Percentiles rank a stretch among this genome's conserved stretches.
Conservation (phyloP, 169 alveolate genomes). For the Eimeria praecox region DNA sequence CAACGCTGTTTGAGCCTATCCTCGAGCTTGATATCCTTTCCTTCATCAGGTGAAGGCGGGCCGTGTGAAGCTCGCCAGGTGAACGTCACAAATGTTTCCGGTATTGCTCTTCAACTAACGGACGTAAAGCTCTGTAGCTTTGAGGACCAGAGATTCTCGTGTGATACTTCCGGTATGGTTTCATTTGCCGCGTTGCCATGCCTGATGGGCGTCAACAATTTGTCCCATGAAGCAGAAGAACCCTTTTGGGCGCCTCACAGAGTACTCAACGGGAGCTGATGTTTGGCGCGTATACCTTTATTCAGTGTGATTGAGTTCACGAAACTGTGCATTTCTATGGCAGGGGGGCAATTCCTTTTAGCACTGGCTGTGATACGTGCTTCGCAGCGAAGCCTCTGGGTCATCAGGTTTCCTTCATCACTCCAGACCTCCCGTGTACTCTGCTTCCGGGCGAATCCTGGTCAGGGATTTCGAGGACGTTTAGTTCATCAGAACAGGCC, state of each 20-base stretch:
- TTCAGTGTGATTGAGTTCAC: background rate
- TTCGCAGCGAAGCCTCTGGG: background rate
- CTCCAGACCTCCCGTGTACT: conserved; percentile 62
- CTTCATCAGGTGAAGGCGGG: conserved; percentile 27
- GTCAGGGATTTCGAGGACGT: conserved; percentile 54
- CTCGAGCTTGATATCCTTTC: conserved; percentile 27
- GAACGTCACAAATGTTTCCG: conserved; percentile 48
- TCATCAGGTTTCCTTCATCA: conserved; percentile 13
- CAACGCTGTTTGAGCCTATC: conserved; percentile 43
- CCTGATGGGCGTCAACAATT: background rate
- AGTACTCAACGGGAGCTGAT: background rate
- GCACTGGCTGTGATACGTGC: background rate
- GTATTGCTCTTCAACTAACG: conserved; percentile 16
- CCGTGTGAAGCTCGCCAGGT: conserved; percentile 55
- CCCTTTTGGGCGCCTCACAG: background rate
- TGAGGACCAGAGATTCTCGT: background rate
- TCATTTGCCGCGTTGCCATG: background rate
- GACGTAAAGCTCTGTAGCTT: conserved; percentile 6
- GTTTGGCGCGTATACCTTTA: background rate
- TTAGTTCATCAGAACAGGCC: background rate
- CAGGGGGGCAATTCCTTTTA: background rate
- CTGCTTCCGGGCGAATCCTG: conserved; percentile 72
- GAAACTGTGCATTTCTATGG: background rate
- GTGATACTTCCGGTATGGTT: conserved; percentile 13
- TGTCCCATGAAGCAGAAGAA: background rate